A percentile compares a stretch with the other conserved stretches of the same genome.
Conservation (phyloP, 768 basidiomycete species). For the Leucosporidium creatinivorum region DNA sequence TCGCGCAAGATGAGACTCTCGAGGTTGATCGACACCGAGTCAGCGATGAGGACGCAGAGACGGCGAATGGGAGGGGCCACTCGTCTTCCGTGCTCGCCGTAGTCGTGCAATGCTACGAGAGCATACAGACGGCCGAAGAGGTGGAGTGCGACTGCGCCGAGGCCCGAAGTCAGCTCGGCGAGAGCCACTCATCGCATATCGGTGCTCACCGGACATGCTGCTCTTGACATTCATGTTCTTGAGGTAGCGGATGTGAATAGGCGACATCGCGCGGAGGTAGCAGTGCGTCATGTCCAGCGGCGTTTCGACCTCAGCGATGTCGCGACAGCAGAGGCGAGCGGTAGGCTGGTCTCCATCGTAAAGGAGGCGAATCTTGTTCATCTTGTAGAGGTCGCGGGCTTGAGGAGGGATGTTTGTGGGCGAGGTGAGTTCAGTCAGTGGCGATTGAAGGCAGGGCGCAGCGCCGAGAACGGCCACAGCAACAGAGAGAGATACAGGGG, state of each 20-base stretch:
- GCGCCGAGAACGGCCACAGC: too few relatives aligned
- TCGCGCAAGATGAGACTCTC: constrained; percentile 71
- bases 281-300: constrained; percentile 79
- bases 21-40: constrained; percentile 70
- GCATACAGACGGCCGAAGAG: constrained; percentile 76
- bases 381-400: constrained; percentile 61
- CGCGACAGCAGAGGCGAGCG: constrained; percentile 62
- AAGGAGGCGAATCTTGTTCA: constrained; percentile 69
- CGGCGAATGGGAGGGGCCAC: constrained; percentile 77
- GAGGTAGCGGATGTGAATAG: constrained; percentile 71
- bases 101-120: constrained; percentile 50
- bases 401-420: constrained; percentile 51
- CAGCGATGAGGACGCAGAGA: constrained; percentile 69
- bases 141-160: constrained; percentile 55
- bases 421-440: constrained; percentile 43
- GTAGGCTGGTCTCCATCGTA: constrained; percentile 68
- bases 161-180: too few relatives aligned
- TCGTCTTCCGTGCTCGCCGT: constrained; percentile 67
- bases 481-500: too few relatives aligned
- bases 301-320: constrained; percentile 56
- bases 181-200: too few relatives aligned
- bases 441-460: too few relatives aligned
- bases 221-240: constrained; percentile 75
- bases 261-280: constrained; percentile 77
- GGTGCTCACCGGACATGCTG: constrained; percentile 62